A percentile compares a stretch with the other conserved stretches of the same genome.
Evolutionary conservation across 192 early-diverging fungal genomes (phyloP).

Genomic region (Umbelopsis isabellina): DNA sequence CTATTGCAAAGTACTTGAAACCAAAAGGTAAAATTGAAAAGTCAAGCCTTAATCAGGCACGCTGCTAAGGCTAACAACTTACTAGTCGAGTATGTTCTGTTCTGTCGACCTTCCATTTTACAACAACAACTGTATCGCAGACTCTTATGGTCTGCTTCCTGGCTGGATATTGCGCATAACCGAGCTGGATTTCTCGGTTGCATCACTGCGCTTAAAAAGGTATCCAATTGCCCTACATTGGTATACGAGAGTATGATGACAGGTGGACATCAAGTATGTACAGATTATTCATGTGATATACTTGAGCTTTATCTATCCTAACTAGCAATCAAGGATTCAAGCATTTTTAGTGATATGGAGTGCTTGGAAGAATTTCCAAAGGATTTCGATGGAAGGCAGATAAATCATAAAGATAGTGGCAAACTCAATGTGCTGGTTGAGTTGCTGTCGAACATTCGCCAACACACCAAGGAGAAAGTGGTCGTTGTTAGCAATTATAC

Average conservation of each 20-base stretch:
- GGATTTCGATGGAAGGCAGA: slow-evolving; percentile 19
- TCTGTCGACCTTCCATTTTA: slow-evolving; percentile 48
- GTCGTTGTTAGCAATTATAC: slow-evolving; percentile 74
- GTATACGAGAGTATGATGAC: slow-evolving; percentile 32
- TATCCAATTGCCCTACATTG: slow-evolving; percentile 45
- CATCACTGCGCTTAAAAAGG: slow-evolving; percentile 48
- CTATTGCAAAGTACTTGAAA: slow-evolving; percentile 58
- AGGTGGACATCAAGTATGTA: slow-evolving; percentile 25
- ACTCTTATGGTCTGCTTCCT: slow-evolving; percentile 26
- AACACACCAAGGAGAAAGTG: slow-evolving; percentile 52
- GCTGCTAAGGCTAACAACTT: background rate
- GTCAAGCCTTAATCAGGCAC: background rate
- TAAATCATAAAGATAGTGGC: slow-evolving; percentile 36
- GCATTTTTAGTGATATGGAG: background rate
- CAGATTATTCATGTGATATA: slow-evolving; percentile 24
- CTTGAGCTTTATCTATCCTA: background rate
- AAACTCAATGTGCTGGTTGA: slow-evolving; percentile 16
- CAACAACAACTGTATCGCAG: slow-evolving; percentile 45
- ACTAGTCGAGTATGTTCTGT: slow-evolving; percentile 56
- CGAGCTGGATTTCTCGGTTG: slow-evolving; percentile 45
- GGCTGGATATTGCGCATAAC: slow-evolving; percentile 36
- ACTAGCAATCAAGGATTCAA: background rate
- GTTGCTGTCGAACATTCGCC: background rate
- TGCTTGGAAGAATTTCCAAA: slow-evolving; percentile 20
- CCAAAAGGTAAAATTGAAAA: slow-evolving; percentile 47